Base-by-base conservation (phyloP, 1,139 yeast genomes). In the Pichia sorboxylosa region DNA sequence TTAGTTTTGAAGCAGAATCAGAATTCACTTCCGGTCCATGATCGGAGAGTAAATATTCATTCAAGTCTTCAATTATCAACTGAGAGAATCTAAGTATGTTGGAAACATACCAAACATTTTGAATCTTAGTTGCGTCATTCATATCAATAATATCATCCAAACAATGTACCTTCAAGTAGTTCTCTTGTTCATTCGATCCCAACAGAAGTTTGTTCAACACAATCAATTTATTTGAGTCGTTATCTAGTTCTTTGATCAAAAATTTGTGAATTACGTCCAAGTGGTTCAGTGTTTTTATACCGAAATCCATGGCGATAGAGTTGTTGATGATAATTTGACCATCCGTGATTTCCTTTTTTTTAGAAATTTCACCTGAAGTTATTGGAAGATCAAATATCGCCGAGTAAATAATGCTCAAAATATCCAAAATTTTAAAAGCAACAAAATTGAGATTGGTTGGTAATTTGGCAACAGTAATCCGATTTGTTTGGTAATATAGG, bases 191-290 rank as follows among this genome's bases (percentile, higher is more conserved):
- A 34, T 33, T 30, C 24, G 35, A 29, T 7, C 46, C 45, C 24
- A 44, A 39, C 11, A 43, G 36, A 4, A 51, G n/a, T 19, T 47
- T 49, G 13, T 47, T 44, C 10, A 52, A 32, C 20, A 51, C 34
- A 13, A 51, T 52, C 22, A 52, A 36, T 32, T 46, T 45, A 25
- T 54, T 52, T 24, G 43, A 38, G 33, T 54, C 58, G 20, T 53
- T 48, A 23, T 47, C 56, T 2, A 52, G 32, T 31, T 53, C 55
- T 13, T 40, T 39, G 13, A 52, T 36, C 16, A 52, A 30, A 18
- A 49, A 48, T 11, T 33, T 23, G 32, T 48, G 54, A 13, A 54
- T 33, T 8, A 42, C 26, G 9, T 47, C 47, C 13, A 54, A 28
- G 18, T 52, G 55, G 29, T 42, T 45, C 13, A 49, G 32, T 2